phyloP scores from a whole-genome alignment of 495 filamentous ascomycete genomes.

The Talaromyces wortmannii region DNA sequence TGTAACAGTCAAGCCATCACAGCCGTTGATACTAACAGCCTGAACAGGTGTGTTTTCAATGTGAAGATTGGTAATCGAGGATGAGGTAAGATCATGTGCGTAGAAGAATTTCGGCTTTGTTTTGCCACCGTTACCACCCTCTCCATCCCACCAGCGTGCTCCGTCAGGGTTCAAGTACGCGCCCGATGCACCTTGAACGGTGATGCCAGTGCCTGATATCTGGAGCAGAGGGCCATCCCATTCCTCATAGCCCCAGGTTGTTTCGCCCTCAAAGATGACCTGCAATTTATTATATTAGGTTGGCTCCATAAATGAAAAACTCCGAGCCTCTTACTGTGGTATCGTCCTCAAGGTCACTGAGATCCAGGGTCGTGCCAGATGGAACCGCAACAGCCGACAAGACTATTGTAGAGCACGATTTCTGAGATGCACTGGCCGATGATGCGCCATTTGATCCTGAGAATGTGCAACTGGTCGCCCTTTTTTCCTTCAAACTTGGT shows the following conservation, averaged over 20 bases:
- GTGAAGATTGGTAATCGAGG: conserved; percentile 28
- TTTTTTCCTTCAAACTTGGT: conserved; percentile 6
- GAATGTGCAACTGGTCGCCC: conserved; percentile 30
- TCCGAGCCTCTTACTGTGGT: conserved; percentile 31
- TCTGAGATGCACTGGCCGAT: conserved; percentile 28
- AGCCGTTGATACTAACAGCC: conserved; percentile 9
- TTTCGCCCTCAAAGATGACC: conserved; percentile 45
- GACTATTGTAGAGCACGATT: conserved; percentile 35
- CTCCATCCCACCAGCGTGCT: conserved; percentile 43
- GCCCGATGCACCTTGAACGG: conserved; percentile 35
- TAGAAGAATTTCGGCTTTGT: conserved; percentile 50
- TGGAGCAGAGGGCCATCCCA: conserved; percentile 43
- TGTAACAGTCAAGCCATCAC: conserved; percentile 5
- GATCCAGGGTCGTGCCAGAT: conserved; percentile 38
- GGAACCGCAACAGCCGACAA: conserved; percentile 38
- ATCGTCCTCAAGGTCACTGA: conserved; percentile 31
- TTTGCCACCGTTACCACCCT: conserved; percentile 44
- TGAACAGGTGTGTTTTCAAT: conserved; percentile 18
- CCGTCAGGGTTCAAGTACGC: conserved; percentile 39
- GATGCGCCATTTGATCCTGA: conserved; percentile 21
- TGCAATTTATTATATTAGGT: conserved; percentile 2
- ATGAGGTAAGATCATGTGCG: conserved; percentile 31
- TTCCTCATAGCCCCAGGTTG: conserved; percentile 41
- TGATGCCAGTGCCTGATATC: conserved; percentile 39
- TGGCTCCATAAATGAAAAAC: conserved; percentile 6